phyloP scores from a whole-genome alignment of 2,329 filamentous ascomycete species.

The Fusarium duplospermum region DNA sequence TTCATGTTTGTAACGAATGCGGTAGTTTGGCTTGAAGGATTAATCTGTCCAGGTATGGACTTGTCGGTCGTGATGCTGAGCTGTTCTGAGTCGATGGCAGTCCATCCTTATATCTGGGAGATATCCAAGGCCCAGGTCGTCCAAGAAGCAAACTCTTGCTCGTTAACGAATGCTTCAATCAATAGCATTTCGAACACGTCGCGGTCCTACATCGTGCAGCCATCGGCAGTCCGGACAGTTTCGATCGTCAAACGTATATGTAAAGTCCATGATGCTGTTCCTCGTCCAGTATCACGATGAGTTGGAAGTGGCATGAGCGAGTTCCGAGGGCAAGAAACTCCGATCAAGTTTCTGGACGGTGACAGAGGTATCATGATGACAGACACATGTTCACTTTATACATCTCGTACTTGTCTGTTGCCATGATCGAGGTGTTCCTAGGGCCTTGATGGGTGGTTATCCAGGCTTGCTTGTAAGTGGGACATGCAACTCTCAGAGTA shows the following conservation, averaged over 20 bases:
- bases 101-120: not conserved
- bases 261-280: not conserved
- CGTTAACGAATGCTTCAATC: not conserved
- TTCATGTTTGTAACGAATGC: constrained; percentile 41
- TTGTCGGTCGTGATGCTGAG: not conserved
- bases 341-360: not conserved
- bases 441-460: not conserved
- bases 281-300: not conserved
- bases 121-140: not conserved
- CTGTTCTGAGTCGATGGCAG: not conserved
- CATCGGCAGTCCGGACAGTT: not conserved
- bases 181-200: not conserved
- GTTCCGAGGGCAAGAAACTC: not conserved
- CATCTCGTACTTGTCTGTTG: not conserved
- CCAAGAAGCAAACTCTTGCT: not conserved
- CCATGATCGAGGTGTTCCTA: not conserved
- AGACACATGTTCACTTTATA: constrained; percentile 1
- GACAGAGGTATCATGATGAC: not conserved
- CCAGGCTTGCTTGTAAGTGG: not conserved
- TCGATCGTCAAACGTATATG: not conserved
- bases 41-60: not conserved
- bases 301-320: not conserved
- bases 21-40: not conserved
- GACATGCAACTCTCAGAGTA: not conserved
- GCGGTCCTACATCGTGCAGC: not conserved